Percentiles rank a stretch among this genome's conserved stretches.
phyloP scores from a whole-genome alignment of 345 rosid genomes.

The Kernera saxatilis region DNA sequence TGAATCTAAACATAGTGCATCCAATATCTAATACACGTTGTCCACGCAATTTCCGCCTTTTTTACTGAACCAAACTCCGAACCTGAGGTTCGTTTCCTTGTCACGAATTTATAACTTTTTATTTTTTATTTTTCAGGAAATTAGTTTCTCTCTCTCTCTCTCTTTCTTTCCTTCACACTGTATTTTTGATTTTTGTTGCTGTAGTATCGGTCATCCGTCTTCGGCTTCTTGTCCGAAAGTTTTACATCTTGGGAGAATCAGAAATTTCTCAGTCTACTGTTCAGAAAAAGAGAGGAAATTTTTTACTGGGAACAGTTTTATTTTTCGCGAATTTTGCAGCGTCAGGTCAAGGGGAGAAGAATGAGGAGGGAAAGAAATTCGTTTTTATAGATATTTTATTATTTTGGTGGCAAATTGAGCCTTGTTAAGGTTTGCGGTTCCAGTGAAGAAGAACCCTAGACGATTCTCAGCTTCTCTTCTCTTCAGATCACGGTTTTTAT shows the following conservation, averaged over 20 bases:
- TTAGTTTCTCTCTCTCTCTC: not conserved
- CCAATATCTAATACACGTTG: not conserved
- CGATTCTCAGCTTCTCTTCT: slow-evolving; percentile 6
- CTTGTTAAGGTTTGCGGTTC: slow-evolving; percentile 6
- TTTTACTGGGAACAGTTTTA: not conserved
- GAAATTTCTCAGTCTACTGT: not conserved
- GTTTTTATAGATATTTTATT: not conserved
- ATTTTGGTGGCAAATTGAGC: slow-evolving; percentile 17
- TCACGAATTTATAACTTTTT: not conserved
- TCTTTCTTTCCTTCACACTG: not conserved
- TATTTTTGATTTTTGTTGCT: not conserved
- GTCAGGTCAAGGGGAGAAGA: slow-evolving; percentile 2
- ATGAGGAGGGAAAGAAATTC: not conserved
- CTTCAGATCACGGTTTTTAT: slow-evolving; percentile 34
- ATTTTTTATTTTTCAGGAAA: not conserved
- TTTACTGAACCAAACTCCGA: slow-evolving; percentile 26
- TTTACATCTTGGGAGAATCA: not conserved
- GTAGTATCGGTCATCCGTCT: slow-evolving; percentile 36
- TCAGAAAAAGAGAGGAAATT: not conserved
- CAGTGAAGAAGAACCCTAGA: slow-evolving; percentile 38
- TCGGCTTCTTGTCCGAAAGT: slow-evolving; percentile 32
- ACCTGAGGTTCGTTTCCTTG: slow-evolving; percentile 21
- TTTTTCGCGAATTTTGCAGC: not conserved
- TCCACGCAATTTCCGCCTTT: not conserved
- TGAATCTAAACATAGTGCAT: not conserved